Conservation (phyloP, 441 rosid species). For the Croton setiger region DNA sequence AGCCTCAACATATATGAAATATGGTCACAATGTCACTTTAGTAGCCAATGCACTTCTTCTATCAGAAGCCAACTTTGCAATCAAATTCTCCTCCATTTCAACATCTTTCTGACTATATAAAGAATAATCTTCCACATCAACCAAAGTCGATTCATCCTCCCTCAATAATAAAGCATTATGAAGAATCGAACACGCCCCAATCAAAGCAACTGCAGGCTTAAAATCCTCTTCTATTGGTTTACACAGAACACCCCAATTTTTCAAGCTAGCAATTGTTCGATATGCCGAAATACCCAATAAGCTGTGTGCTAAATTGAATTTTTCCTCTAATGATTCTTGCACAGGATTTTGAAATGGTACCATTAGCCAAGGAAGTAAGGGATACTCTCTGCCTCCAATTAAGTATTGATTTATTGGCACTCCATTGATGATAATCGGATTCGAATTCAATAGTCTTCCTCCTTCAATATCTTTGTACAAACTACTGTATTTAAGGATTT, state of each 20-base stretch:
- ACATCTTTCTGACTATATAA: conserved; percentile 26
- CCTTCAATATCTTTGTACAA: conserved; percentile 46
- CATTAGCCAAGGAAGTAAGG: conserved; percentile 69
- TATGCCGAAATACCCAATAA: conserved; percentile 32
- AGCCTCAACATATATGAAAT: conserved; percentile 18
- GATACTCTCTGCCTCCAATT: conserved; percentile 50
- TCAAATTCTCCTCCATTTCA: conserved; percentile 25
- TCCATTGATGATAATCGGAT: conserved; percentile 28
- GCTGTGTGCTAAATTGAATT: conserved; percentile 39
- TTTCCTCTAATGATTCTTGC: conserved; percentile 37
- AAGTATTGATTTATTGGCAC: conserved; percentile 42
- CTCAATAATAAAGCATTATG: conserved; percentile 59
- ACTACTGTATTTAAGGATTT: conserved; percentile 43
- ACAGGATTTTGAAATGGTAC: conserved; percentile 42
- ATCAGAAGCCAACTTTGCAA: conserved; percentile 27
- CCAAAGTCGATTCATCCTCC: conserved; percentile 54
- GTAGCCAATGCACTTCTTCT: conserved; percentile 41
- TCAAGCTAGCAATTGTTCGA: conserved; percentile 46
- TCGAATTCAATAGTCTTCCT: conserved; percentile 35
- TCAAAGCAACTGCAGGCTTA: conserved; percentile 51
- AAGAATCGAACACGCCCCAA: conserved; percentile 62
- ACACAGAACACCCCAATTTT: conserved; percentile 54
- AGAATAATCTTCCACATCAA: conserved; percentile 31
- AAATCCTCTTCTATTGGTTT: conserved; percentile 46
- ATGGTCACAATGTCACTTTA: conserved; percentile 21